Conservation (phyloP, 768 basidiomycete species). For the Xerocomus potaroensis region DNA sequence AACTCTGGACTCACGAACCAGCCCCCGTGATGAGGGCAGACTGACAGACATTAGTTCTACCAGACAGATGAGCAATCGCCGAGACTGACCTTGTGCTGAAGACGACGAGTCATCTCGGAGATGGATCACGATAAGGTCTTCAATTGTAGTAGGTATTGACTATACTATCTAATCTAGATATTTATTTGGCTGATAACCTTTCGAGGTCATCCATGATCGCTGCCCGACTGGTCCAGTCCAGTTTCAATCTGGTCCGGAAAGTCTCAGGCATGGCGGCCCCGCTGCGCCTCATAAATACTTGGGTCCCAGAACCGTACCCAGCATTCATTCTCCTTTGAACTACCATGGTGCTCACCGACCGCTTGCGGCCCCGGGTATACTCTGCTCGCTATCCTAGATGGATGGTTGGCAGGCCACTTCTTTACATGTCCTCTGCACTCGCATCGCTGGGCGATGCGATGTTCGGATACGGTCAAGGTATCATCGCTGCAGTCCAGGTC, state of each 20-base stretch:
- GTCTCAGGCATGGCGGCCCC: constrained; percentile 12
- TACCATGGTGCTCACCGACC: constrained; percentile 23
- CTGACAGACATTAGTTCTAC: constrained; percentile 31
- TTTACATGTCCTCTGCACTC: constrained; percentile 48
- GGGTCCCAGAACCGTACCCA: not conserved
- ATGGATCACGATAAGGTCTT: constrained; percentile 1
- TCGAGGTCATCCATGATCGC: not conserved
- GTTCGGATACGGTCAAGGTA: constrained; percentile 54
- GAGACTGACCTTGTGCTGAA: constrained; percentile 55
- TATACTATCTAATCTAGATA: not conserved
- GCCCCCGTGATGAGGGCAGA: constrained; percentile 84
- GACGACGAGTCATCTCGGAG: constrained; percentile 55
- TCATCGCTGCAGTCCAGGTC: constrained; percentile 48
- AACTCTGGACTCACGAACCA: constrained; percentile 60
- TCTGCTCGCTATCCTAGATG: constrained; percentile 47
- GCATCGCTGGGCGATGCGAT: constrained; percentile 55
- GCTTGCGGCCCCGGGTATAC: constrained; percentile 37
- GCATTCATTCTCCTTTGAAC: constrained; percentile 2
- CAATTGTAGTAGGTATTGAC: too few species aligned
- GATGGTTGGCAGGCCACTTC: constrained; percentile 46
- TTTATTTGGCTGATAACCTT: constrained; percentile 5
- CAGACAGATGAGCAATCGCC: not conserved
- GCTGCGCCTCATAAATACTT: constrained; percentile 23
- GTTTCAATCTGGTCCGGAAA: constrained; percentile 16
- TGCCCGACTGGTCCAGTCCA: not conserved